These are phyloP conservation scores for Meyerozyma athensensis DNA, from an alignment of 1,139 yeast species.

Conservation along the genomic window DNA sequence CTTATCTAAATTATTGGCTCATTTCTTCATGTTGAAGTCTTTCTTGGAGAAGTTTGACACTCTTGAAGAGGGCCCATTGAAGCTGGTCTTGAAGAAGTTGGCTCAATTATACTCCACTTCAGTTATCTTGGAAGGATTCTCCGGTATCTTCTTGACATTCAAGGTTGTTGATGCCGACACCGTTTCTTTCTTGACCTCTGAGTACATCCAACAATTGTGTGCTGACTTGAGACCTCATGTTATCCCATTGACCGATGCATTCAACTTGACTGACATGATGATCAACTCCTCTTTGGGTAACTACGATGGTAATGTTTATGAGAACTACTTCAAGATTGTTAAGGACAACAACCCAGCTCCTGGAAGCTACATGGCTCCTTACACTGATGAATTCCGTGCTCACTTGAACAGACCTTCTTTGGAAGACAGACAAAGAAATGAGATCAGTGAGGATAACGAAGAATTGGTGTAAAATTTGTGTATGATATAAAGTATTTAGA, in stretches of 20 bases:
- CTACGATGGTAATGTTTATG: slow-evolving; percentile 83
- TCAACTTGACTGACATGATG: slow-evolving; percentile 79
- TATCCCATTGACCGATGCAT: slow-evolving; percentile 83
- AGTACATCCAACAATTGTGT: slow-evolving; percentile 27
- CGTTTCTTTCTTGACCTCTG: slow-evolving; percentile 42
- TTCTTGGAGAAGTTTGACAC: slow-evolving; percentile 32
- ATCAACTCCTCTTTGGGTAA: slow-evolving; percentile 83
- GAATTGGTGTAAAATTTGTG: neutral
- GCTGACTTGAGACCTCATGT: slow-evolving; percentile 59
- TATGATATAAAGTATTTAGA: neutral
- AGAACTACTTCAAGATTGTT: slow-evolving; percentile 59
- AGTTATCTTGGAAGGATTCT: slow-evolving; percentile 65
- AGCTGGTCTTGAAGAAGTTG: slow-evolving; percentile 19
- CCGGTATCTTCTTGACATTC: slow-evolving; percentile 71
- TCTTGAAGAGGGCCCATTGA: slow-evolving; percentile 7
- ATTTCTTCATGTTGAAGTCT: slow-evolving; percentile 47
- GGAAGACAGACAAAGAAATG: slow-evolving; percentile 46
- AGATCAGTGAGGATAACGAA: slow-evolving; percentile 34
- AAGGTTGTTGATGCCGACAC: slow-evolving; percentile 42
- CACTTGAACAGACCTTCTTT: slow-evolving; percentile 51
- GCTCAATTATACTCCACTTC: slow-evolving; percentile 10
- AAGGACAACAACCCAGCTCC: slow-evolving; percentile 48
- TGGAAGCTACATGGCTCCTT: slow-evolving; percentile 55
- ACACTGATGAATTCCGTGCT: slow-evolving; percentile 44
- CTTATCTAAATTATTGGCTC: slow-evolving; percentile 60